phyloP scores from a whole-genome alignment of 257 asterid genomes.

The Solanum pimpinellifolium region DNA sequence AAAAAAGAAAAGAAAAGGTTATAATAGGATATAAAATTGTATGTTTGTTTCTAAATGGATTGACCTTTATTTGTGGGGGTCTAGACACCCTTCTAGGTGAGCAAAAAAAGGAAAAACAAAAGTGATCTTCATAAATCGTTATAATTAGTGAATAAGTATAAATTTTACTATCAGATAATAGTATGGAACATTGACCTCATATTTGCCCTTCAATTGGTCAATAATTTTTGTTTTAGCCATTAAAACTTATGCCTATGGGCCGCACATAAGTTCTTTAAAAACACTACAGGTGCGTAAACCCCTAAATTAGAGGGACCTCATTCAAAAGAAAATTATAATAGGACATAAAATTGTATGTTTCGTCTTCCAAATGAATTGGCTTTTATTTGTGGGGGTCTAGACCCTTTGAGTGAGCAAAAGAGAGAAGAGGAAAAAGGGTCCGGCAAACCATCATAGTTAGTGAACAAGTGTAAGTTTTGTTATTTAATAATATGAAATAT shows the following conservation, averaged over 20 bases:
- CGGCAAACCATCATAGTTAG: too few species aligned
- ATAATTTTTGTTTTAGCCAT: not conserved
- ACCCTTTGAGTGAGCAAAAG: not conserved
- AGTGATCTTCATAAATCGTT: fast-evolving
- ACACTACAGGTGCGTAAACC: not conserved
- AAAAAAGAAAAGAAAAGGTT: too few species aligned
- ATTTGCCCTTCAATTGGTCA: not conserved
- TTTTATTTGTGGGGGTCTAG: not conserved
- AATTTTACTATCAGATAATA: not conserved
- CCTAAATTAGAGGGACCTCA: not conserved
- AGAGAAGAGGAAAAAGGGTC: not conserved
- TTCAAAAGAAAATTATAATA: too few species aligned
- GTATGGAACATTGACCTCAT: not conserved
- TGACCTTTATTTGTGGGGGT: not conserved
- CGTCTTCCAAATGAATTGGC: not conserved
- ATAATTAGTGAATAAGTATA: not conserved
- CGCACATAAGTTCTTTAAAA: not conserved
- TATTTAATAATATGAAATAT: too few species aligned
- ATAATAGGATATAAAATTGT: not conserved
- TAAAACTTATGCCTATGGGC: not conserved
- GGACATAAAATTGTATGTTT: not conserved
- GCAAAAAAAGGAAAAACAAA: too few species aligned
- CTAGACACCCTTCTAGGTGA: not conserved
- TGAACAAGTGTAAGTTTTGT: not conserved
- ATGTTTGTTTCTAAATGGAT: not conserved